Evolutionary conservation across 2,329 filamentous ascomycete species (phyloP), one percentile per base, ranked within the genome.

Genomic region (Teratosphaeria destructans): DNA sequence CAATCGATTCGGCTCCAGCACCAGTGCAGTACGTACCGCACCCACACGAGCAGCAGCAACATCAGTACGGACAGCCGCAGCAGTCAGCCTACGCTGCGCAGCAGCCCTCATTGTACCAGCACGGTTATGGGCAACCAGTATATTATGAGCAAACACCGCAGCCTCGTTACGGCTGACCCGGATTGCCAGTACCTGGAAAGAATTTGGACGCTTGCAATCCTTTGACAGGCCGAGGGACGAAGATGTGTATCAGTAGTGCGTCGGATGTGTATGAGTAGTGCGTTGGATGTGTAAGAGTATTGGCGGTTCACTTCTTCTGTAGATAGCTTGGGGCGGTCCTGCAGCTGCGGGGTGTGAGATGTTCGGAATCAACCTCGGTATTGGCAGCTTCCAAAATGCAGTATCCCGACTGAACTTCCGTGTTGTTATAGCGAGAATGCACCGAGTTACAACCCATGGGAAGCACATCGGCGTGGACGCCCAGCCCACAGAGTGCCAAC

Each of bases 11-110:
- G 35, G 64, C 62, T 5, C 67, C 67, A 5, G 67, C 67, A 6
- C 67, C 66, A 3, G 62, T 69, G 32, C 68, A 70, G 52, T 68
- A 66, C 55, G 56, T 61, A 27, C 64, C 65, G 32, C 63, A 64
- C 55, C 66, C 64, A n/a, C 66, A 66, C 56, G 67, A 67, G 23
- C 67, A 67, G 52, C 64, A 65, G 61, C 64, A 67, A 56, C 56
- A 59, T 19, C 59, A 61, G 32, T 49, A 49, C 19, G 43, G 16
- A 23, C 43, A n/a, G 19, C 43, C 8, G 43, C 43, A 49, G 43
- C 43, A 23, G 43, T n/a, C 43, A n/a, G 43, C 43, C 3, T 19
- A 49, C 19, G 16, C 16, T 49, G 3, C 43, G 16, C 43, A 49
- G 43, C 43, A 49, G n/a, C 43, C 43, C 3, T n/a, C 43, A 23